Conservation (phyloP, 2,329 filamentous ascomycete species). For the Alternaria consortialis region DNA sequence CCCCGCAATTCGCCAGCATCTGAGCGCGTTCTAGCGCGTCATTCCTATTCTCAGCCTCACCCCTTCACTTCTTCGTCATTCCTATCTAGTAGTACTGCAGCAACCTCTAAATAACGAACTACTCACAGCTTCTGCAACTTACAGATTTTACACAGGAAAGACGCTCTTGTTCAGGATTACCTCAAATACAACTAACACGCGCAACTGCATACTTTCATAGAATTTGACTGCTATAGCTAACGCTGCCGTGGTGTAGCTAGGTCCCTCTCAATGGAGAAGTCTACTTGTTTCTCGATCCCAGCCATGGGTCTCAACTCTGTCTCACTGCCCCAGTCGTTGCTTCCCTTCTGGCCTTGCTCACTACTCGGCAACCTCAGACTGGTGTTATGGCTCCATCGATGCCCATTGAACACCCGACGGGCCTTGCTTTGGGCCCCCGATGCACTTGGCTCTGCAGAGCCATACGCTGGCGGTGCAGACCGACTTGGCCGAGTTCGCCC, state of each 20-base stretch:
- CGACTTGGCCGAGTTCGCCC: neutral
- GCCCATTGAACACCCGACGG: neutral
- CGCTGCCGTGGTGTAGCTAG: neutral
- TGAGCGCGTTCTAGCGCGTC: conserved; percentile 17
- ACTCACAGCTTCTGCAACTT: too few relatives aligned
- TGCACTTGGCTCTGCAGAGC: neutral
- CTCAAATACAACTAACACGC: too few relatives aligned
- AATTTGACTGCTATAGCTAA: rapidly evolving
- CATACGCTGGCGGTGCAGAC: neutral
- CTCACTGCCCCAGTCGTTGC: neutral
- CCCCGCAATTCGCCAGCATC: conserved; percentile 9
- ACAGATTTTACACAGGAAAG: too few relatives aligned
- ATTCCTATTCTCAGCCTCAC: neutral
- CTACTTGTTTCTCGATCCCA: neutral
- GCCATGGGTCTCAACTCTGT: neutral
- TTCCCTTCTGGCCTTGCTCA: neutral
- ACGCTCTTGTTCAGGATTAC: too few relatives aligned
- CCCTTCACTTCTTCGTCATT: too few relatives aligned
- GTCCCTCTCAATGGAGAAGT: neutral
- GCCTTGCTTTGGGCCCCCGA: neutral
- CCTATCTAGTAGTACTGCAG: too few relatives aligned
- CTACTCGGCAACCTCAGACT: neutral
- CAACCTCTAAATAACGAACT: too few relatives aligned
- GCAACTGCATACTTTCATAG: too few relatives aligned
- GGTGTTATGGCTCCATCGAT: neutral